Conservation (phyloP, 2,329 filamentous ascomycete species). For the Pseudogymnoascus sp. region DNA sequence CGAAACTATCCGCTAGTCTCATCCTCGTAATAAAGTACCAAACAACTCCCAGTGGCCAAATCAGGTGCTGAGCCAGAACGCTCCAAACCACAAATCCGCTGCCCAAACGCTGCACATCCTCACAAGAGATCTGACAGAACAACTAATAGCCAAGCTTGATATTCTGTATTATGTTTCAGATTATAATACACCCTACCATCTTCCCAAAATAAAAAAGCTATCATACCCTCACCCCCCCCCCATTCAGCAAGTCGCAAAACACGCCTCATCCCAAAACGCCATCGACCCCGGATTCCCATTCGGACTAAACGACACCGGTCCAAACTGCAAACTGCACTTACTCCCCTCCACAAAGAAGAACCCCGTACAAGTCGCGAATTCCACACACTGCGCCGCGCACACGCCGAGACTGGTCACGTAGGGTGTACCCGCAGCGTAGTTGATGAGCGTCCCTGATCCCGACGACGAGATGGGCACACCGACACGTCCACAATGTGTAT, state of each 20-base stretch:
- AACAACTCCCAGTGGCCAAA: no score
- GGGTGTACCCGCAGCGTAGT: background rate
- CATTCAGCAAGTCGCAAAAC: constrained; percentile 2
- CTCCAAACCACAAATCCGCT: no score
- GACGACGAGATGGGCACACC: background rate
- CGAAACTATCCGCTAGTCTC: no score
- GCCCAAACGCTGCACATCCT: no score
- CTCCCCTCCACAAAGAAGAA: background rate
- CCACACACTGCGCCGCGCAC: background rate
- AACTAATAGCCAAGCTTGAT: background rate
- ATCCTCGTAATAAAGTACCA: no score
- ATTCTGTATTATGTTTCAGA: background rate
- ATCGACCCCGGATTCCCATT: background rate
- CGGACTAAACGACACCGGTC: constrained; percentile 11
- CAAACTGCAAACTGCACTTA: background rate
- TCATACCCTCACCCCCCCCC: background rate
- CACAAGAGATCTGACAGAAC: no score
- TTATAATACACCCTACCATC: background rate
- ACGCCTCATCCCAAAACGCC: background rate
- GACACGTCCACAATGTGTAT: background rate
- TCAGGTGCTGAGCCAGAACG: no score
- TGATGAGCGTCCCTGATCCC: background rate
- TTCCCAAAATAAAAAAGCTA: constrained; percentile 8
- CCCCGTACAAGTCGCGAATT: background rate
- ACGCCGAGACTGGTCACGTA: background rate